Evolutionary conservation across 257 asterid species (phyloP), one percentile per base, ranked within the genome.

Genomic region (Craterostigma plantagineum): DNA sequence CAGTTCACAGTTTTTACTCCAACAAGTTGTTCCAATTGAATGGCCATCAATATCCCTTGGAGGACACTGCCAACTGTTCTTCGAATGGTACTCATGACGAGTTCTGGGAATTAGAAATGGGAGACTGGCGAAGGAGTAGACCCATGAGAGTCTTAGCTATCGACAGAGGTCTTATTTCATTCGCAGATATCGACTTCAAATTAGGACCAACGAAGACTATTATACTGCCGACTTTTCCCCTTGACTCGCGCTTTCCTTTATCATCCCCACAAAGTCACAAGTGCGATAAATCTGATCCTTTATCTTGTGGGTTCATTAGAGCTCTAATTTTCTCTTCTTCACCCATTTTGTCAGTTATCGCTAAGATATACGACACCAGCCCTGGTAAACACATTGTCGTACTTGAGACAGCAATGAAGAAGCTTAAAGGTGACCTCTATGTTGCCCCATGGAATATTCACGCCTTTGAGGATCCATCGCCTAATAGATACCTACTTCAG

Each of bases 101-200:
- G 13, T 90, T 90, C 70, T 90, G 99, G 99, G 99, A 90, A 59
- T 74, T 65, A 79, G 92, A 90, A 68, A 77, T 83, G 92, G 94
- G 95, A 27, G 99, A 90, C 53, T 90, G 95, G 99, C 74, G 86
- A 45, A 65, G 59, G 61, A 75, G 66, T 61, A 54, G 94, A 70
- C 63, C 73, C 17, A 79, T 90, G 94, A 92, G 94, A 10, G 58
- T 90, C 63, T 67, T 83, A 62, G 92, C 94, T 39, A 51, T 90
- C 36, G 99, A 90, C 61, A 56, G 68, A 46, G 95, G 94, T 17
- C 74, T 42, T 38, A 68, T 72, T 18, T 90, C 98, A 42, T 90
- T 83, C 49, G 60, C 65, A 27, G 98, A 83, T 57, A 13, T 71
- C 34, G 57, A 79, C 67, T 73, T 83, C 52, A 67, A 52, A 45